These are phyloP conservation scores for Aspergillus tamarii DNA, from an alignment of 2,329 filamentous ascomycete species.

Conservation along the genomic window DNA sequence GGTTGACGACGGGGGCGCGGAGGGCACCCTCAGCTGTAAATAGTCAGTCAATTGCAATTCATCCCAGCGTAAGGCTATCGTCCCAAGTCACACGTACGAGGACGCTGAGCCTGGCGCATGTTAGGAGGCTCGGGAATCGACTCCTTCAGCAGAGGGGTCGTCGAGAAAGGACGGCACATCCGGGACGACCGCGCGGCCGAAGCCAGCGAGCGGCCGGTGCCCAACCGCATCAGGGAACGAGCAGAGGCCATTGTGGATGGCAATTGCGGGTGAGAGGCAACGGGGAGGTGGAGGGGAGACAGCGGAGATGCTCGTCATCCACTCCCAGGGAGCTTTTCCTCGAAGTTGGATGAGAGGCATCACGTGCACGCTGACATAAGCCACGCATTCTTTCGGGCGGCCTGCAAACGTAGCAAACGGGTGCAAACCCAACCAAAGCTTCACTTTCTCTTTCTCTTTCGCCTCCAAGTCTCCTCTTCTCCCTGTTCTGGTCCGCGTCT, in stretches of 20 bases:
- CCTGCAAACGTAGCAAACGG: constrained; percentile 26
- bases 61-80: background rate
- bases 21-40: constrained; percentile 61
- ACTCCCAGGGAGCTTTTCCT: constrained; percentile 27
- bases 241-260: constrained; percentile 47
- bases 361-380: constrained; percentile 28
- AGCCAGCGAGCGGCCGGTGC: constrained; percentile 43
- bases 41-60: constrained; percentile 15
- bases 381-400: constrained; percentile 2
- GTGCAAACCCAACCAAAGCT: constrained; percentile 27
- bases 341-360: constrained; percentile 15
- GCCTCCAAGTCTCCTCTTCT: constrained; percentile 24
- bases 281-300: constrained; percentile 25
- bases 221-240: constrained; percentile 49
- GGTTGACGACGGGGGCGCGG: constrained; percentile 81
- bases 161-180: constrained; percentile 42
- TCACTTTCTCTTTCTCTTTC: constrained; percentile 27
- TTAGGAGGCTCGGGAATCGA: constrained; percentile 66
- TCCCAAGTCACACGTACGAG: constrained; percentile 44
- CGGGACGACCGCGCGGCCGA: constrained; percentile 38
- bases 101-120: constrained; percentile 64
- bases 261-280: constrained; percentile 32
- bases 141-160: constrained; percentile 49
- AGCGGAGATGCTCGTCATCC: constrained; percentile 17
- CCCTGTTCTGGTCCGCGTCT: constrained; percentile 19